Evolutionary conservation across 345 rosid genomes (phyloP).

Genomic region (Hypericum perforatum): DNA sequence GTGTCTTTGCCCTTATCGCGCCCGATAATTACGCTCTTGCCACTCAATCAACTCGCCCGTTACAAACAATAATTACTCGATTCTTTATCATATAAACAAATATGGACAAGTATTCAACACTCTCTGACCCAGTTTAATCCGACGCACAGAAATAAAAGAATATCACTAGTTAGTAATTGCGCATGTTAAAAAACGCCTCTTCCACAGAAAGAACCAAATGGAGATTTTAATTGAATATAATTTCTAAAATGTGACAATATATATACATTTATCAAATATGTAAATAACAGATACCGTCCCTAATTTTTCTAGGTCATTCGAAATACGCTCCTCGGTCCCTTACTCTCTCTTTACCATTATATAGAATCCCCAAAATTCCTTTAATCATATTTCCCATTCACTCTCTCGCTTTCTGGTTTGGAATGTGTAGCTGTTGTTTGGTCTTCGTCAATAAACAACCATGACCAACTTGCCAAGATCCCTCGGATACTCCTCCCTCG

Average conservation of each 20-base stretch:
- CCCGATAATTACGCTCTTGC: conserved; percentile 6
- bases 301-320: too few species aligned
- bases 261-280: too few species aligned
- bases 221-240: too few species aligned
- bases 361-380: not conserved
- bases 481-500: conserved; percentile 26
- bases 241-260: too few species aligned
- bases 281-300: too few species aligned
- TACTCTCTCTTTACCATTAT: too few species aligned
- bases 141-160: conserved; percentile 9
- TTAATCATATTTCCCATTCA: not conserved
- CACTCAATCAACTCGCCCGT: conserved; percentile 3
- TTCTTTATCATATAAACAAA: not conserved
- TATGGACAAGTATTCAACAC: not conserved
- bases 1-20: conserved; percentile 13
- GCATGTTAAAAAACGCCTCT: conserved; percentile 11
- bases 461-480: conserved; percentile 32
- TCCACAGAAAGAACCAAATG: too few species aligned
- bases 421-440: conserved; percentile 13
- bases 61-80: not conserved
- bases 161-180: conserved; percentile 8
- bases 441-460: conserved; percentile 9
- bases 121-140: conserved; percentile 9
- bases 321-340: too few species aligned
- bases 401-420: conserved; percentile 12